These are phyloP conservation scores for Ilex paraguariensis DNA, from an alignment of 305 asterid species.

Conservation along the genomic window DNA sequence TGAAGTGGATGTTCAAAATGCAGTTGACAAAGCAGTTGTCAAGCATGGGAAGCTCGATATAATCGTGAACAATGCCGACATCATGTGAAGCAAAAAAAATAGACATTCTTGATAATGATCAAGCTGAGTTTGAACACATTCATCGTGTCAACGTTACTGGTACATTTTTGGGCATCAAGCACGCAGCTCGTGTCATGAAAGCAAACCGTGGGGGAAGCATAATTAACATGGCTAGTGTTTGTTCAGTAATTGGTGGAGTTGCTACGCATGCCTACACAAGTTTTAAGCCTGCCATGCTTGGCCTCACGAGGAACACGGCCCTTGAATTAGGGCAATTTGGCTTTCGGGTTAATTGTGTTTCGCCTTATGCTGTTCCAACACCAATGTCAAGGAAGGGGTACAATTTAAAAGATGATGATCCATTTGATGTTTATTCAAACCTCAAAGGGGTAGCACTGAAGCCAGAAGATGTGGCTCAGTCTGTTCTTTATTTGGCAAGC, in stretches of 20 bases:
- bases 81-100: not conserved
- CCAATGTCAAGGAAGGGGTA: not conserved
- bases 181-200: not conserved
- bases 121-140: not conserved
- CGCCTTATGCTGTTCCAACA: not conserved
- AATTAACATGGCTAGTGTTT: not conserved
- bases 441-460: not conserved
- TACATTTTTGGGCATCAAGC: not conserved
- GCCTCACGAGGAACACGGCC: not conserved
- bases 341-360: not conserved
- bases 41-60: not conserved
- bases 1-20: not conserved
- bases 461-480: not conserved
- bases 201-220: not conserved
- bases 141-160: not conserved
- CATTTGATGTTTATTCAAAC: not conserved
- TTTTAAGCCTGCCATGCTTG: not conserved
- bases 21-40: not conserved
- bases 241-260: not conserved
- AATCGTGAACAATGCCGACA: not conserved
- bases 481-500: not conserved
- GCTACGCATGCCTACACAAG: not conserved
- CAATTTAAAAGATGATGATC: not conserved
- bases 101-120: not conserved
- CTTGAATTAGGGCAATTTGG: not conserved